These are phyloP conservation scores for Trametes versicolor DNA, from an alignment of 1,284 basidiomycete species.

Conservation along the genomic window DNA sequence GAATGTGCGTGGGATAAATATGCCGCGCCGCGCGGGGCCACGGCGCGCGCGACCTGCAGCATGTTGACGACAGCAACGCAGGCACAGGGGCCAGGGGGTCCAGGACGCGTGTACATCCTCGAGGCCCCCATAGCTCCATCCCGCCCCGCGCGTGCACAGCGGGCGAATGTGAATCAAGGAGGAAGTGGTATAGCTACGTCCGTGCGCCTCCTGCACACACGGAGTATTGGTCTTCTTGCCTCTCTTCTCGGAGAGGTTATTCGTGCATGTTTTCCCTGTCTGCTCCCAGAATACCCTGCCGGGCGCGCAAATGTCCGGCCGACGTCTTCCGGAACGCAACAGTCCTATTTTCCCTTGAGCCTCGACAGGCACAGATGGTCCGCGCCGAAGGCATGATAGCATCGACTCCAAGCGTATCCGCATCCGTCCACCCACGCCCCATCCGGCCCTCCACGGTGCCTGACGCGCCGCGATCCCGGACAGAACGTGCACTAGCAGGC, in stretches of 20 bases:
- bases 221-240: slow-evolving; percentile 14
- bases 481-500: slow-evolving; percentile 22
- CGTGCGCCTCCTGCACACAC: slow-evolving; percentile 32
- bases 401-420: slow-evolving; percentile 1
- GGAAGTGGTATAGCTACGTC: slow-evolving; percentile 29
- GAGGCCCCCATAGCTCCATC: background rate
- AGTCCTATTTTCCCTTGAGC: background rate
- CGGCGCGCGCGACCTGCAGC: background rate
- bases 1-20: background rate
- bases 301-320: slow-evolving; percentile 1
- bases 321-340: slow-evolving; percentile 2
- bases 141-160: slow-evolving; percentile 3
- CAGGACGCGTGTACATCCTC: background rate
- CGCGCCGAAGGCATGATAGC: background rate
- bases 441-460: slow-evolving; percentile 15
- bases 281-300: background rate
- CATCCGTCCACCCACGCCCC: background rate
- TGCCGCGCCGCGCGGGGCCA: background rate
- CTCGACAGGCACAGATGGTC: background rate
- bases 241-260: background rate
- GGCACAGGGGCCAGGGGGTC: background rate
- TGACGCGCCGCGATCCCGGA: slow-evolving; percentile 17
- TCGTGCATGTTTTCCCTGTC: slow-evolving; percentile 22
- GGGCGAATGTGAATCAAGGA: slow-evolving; percentile 20
- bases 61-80: background rate